phyloP scores from a whole-genome alignment of 2,329 filamentous ascomycete genomes.

The Talaromyces rugulosus region DNA sequence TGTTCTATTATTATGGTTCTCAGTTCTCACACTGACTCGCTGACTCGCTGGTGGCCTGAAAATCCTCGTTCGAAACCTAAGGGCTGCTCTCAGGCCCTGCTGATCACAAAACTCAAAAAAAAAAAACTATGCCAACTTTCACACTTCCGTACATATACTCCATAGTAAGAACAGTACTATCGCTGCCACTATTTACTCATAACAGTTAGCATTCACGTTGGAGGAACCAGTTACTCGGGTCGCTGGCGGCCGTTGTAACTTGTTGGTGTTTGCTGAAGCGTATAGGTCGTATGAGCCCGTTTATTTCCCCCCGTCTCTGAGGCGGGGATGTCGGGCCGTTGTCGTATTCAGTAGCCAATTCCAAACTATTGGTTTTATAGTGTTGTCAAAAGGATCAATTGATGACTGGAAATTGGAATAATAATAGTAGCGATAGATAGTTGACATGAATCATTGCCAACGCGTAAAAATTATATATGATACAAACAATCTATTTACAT shows the following conservation, averaged over 20 bases:
- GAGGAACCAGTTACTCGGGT: neutral
- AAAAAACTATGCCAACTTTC: neutral
- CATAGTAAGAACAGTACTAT: neutral
- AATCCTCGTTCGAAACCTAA: neutral
- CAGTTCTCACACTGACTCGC: neutral
- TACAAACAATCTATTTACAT: no score
- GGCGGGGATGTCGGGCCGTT: neutral
- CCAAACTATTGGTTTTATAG: neutral
- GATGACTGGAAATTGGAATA: no score
- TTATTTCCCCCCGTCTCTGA: neutral
- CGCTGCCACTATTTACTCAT: neutral
- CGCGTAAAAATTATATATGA: no score
- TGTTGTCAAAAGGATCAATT: neutral
- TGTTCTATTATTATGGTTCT: neutral
- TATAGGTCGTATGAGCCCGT: neutral
- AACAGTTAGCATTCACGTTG: neutral
- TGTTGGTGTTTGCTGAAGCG: neutral
- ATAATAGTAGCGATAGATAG: no score
- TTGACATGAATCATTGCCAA: no score
- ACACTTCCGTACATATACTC: neutral
- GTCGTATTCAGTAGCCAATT: neutral
- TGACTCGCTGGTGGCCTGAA: neutral
- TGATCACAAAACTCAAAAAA: neutral
- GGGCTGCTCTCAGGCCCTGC: neutral
- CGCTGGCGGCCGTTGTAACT: neutral